Evolutionary conservation across 306 rosid species (phyloP).

Genomic region (Calophaca sinica): DNA sequence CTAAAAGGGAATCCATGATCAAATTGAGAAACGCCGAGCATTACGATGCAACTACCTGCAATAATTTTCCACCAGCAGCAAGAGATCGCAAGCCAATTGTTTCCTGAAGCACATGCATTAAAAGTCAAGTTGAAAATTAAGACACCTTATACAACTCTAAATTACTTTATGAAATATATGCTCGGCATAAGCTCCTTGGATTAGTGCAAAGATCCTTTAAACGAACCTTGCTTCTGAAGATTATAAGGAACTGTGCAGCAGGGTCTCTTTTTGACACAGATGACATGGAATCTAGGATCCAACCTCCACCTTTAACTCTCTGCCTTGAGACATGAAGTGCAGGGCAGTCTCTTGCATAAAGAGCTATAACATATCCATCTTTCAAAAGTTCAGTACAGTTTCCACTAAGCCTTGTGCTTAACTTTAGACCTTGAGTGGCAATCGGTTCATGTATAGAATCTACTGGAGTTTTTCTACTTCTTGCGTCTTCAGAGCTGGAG

Average conservation of each 20-base stretch:
- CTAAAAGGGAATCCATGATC: neutral
- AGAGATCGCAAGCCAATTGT: conserved; percentile 93
- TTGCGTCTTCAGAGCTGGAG: conserved; percentile 79
- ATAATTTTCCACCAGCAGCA: conserved; percentile 94
- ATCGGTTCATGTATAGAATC: conserved; percentile 77
- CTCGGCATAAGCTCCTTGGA: conserved; percentile 9
- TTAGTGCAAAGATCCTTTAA: conserved; percentile 29
- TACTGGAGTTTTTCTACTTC: conserved; percentile 82
- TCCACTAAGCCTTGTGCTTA: conserved; percentile 68
- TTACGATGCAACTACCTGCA: conserved; percentile 71
- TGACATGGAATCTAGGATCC: conserved; percentile 84
- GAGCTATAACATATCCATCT: conserved; percentile 86
- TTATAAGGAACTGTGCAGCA: conserved; percentile 89
- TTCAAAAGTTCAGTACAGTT: conserved; percentile 76
- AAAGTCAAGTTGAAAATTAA: conserved; percentile 33
- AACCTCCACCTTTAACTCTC: conserved; percentile 95
- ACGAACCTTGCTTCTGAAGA: conserved; percentile 86
- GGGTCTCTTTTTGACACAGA: conserved; percentile 96
- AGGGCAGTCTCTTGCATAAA: conserved; percentile 76
- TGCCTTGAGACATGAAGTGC: conserved; percentile 84
- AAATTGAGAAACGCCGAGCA: conserved; percentile 27
- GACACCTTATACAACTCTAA: conserved; percentile 30
- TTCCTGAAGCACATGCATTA: conserved; percentile 66
- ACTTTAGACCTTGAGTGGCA: conserved; percentile 60
- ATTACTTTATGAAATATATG: conserved; percentile 35